These are phyloP conservation scores for Penicillium subrubescens DNA, from an alignment of 495 filamentous ascomycete genomes.

Conservation along the genomic window DNA sequence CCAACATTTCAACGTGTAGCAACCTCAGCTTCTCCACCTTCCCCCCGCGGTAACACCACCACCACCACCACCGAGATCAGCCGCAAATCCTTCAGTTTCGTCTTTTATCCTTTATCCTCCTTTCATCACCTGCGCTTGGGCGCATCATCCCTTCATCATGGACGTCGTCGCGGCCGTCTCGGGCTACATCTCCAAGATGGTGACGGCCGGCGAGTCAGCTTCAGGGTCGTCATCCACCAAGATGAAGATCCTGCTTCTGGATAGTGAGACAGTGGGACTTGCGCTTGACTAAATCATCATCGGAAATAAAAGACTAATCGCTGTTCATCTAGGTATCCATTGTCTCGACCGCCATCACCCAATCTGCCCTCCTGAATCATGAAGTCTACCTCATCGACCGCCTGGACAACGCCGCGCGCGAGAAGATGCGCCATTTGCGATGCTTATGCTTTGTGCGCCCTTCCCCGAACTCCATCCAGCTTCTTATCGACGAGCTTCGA, in stretches of 20 bases:
- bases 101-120: conserved; percentile 3
- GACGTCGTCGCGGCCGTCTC: conserved; percentile 90
- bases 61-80: conserved; percentile 12
- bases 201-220: conserved; percentile 76
- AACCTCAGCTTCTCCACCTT: conserved; percentile 26
- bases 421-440: conserved; percentile 96
- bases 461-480: conserved; percentile 85
- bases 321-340: conserved; percentile 65
- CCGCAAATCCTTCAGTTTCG: background rate
- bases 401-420: conserved; percentile 83
- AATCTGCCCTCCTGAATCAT: conserved; percentile 93
- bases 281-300: conserved; percentile 16
- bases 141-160: conserved; percentile 55
- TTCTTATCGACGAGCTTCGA: conserved; percentile 91
- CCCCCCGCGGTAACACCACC: conserved; percentile 14
- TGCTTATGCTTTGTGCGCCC: conserved; percentile 93
- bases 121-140: conserved; percentile 9
- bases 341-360: conserved; percentile 91
- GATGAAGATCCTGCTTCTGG: conserved; percentile 97
- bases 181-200: conserved; percentile 97
- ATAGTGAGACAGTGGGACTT: conserved; percentile 82
- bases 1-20: conserved; percentile 27
- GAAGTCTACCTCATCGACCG: conserved; percentile 98
- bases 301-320: conserved; percentile 21
- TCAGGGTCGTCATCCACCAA: conserved; percentile 75